Evolutionary conservation across 2,329 filamentous ascomycete species (phyloP), one percentile per base, ranked within the genome.

Genomic region (Talaromyces sp.): DNA sequence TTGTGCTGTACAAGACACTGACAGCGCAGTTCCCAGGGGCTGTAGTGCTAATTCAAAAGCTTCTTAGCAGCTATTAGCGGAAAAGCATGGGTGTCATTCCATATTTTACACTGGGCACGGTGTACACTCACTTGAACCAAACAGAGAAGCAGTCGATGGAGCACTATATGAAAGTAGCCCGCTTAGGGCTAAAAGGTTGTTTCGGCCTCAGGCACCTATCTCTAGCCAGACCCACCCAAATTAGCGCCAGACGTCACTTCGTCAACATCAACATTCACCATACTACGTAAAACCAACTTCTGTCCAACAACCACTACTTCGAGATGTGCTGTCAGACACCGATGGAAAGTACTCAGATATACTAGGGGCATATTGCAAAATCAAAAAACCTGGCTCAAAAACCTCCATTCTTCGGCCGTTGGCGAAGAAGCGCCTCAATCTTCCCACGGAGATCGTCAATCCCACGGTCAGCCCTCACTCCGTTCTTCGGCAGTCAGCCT

Each of bases 1-100:
- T 70, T 3, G 71, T 72, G 5, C 62, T 61, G 33, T 54, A 64
- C 8, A 69, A 69, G 63, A 44, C 60, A 4, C 66, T 18, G 39
- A 59, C 4, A 54, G 60, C 5, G 62, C 61, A 1, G 63, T 65
- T 40, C 66, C 63, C 1, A 66, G 63, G 39, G 61, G 55, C 37
- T 62, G 58, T 40, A 60, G 57, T 52, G 58, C 58, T 4, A 50
- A 46, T 11, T 28, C 57, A 1, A 50, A 28, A 3, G 58, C 58
- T 6, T 63, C 39, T 3, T 9, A 56, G 7, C 62, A 61, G 31
- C 50, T 61, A 11, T 54, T 64, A 18, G 58, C 52, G n/a, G 52
- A 64, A 28, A 64, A 64, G 25, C 58, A 54, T 52, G 58, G 62
- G 4, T 58, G 42, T 37, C 52, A 52, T 18, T n/a, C 52, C 2